phyloP scores from a whole-genome alignment of 768 basidiomycete genomes.

The Baorangia bicolor region DNA sequence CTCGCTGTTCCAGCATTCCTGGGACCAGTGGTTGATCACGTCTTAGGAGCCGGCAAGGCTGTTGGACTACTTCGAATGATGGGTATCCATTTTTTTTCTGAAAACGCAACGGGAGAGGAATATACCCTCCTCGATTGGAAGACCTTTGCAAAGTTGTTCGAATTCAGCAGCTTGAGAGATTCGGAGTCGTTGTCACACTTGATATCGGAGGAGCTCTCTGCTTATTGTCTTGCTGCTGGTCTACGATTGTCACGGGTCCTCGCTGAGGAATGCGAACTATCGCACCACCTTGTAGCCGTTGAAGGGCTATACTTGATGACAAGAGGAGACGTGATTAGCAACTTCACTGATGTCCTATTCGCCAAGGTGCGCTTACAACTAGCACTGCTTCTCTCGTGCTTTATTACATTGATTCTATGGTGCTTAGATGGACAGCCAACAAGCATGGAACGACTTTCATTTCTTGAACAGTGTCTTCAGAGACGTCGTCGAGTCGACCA shows the following conservation, averaged over 20 bases:
- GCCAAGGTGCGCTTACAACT: constrained; percentile 51
- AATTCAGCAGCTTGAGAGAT: constrained; percentile 45
- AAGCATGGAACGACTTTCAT: constrained; percentile 79
- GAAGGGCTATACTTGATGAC: constrained; percentile 76
- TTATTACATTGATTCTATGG: background rate
- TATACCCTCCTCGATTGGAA: constrained; percentile 38
- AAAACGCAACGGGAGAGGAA: constrained; percentile 20
- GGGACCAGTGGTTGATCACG: constrained; percentile 51
- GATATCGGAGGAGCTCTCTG: constrained; percentile 63
- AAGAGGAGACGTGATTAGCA: constrained; percentile 72
- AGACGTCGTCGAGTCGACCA: constrained; percentile 57
- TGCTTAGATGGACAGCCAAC: constrained; percentile 68
- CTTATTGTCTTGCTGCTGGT: constrained; percentile 53
- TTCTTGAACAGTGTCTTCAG: constrained; percentile 77
- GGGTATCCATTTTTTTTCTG: constrained; percentile 21
- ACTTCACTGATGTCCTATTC: constrained; percentile 73
- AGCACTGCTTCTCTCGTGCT: background rate
- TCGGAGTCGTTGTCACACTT: constrained; percentile 59
- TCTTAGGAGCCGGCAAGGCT: constrained; percentile 73
- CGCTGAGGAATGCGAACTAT: constrained; percentile 63
- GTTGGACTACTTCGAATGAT: constrained; percentile 71
- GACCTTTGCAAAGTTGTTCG: constrained; percentile 43
- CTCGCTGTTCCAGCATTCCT: constrained; percentile 58
- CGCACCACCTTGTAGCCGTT: constrained; percentile 59
- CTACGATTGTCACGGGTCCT: constrained; percentile 55